Percentiles rank a stretch among this genome's conserved stretches.
These are phyloP conservation scores for Trichophyton benhamiae DNA, from an alignment of 2,329 filamentous ascomycete species.

Conservation along the genomic window DNA sequence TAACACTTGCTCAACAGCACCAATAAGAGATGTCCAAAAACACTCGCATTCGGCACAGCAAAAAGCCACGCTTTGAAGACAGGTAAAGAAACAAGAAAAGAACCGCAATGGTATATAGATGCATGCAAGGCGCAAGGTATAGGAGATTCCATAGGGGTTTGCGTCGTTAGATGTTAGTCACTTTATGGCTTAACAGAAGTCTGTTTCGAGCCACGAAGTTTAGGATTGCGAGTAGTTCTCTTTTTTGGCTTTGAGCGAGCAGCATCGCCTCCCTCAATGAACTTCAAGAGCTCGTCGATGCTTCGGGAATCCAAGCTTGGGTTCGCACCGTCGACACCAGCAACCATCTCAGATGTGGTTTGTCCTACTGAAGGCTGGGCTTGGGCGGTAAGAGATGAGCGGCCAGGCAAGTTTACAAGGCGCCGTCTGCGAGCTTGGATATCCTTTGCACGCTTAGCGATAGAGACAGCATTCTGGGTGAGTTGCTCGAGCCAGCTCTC, in stretches of 20 bases:
- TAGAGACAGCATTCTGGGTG: constrained; percentile 85
- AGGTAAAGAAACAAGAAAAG: not conserved
- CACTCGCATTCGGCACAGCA: not conserved
- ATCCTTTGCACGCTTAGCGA: constrained; percentile 88
- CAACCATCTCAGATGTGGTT: constrained; percentile 37
- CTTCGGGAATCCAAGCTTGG: constrained; percentile 58
- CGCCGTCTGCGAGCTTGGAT: constrained; percentile 62
- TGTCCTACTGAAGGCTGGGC: constrained; percentile 54
- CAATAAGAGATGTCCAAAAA: not conserved
- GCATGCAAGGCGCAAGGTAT: not conserved
- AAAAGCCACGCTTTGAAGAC: not conserved
- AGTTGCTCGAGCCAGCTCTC: constrained; percentile 94
- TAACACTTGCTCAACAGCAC: not conserved
- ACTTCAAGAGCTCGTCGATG: constrained; percentile 86
- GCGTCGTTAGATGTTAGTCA: not conserved
- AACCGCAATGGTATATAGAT: constrained; percentile 1
- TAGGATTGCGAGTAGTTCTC: constrained; percentile 31
- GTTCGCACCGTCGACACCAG: constrained; percentile 28
- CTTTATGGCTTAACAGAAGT: constrained; percentile 19
- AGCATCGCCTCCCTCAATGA: constrained; percentile 63
- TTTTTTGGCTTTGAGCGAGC: constrained; percentile 36
- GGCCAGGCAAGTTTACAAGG: constrained; percentile 55
- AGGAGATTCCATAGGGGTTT: not conserved
- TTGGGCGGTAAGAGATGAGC: constrained; percentile 45
- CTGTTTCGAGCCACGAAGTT: constrained; percentile 33